Percentiles rank a stretch among this genome's conserved stretches.
Evolutionary conservation across 208 protist genomes (phyloP).

Genomic region (Wallacemonas collosoma): DNA sequence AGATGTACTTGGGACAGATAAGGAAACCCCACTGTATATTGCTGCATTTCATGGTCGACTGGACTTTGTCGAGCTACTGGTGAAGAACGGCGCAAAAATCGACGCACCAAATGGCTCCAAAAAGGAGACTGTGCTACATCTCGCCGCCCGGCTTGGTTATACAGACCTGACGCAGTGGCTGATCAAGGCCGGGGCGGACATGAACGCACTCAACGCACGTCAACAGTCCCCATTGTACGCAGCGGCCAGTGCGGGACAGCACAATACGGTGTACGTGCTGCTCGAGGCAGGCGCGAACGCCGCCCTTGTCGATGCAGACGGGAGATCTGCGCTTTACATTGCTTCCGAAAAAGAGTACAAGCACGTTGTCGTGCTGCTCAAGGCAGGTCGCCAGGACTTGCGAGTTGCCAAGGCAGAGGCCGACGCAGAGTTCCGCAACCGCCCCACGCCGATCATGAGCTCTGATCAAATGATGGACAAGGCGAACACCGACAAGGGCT

Average conservation of each 20-base stretch:
- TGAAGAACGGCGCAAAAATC: slow-evolving; percentile 62
- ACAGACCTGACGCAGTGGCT: slow-evolving; percentile 47
- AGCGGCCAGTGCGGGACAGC: slow-evolving; percentile 65
- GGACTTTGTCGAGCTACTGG: slow-evolving; percentile 63
- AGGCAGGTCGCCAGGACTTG: slow-evolving; percentile 53
- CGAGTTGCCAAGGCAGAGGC: slow-evolving; percentile 67
- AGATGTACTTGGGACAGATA: slow-evolving; percentile 56
- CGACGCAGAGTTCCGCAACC: slow-evolving; percentile 54
- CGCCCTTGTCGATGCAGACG: slow-evolving; percentile 71
- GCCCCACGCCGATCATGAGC: slow-evolving; percentile 55
- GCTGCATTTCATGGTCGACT: slow-evolving; percentile 70
- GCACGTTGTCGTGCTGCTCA: slow-evolving; percentile 81
- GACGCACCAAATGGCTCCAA: slow-evolving; percentile 54
- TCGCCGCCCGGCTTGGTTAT: slow-evolving; percentile 59
- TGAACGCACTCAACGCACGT: slow-evolving; percentile 69
- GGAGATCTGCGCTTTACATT: slow-evolving; percentile 82
- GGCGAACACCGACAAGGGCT: slow-evolving; percentile 45
- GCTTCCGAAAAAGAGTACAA: slow-evolving; percentile 85
- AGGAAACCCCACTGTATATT: slow-evolving; percentile 85
- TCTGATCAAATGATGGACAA: slow-evolving; percentile 69
- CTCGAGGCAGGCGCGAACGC: slow-evolving; percentile 59
- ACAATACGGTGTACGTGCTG: slow-evolving; percentile 70
- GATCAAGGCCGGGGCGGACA: slow-evolving; percentile 36
- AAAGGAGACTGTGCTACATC: slow-evolving; percentile 78
- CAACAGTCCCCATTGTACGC: slow-evolving; percentile 83